These are phyloP conservation scores for Suillus sp. DNA, from an alignment of 768 basidiomycete species.

Conservation along the genomic window DNA sequence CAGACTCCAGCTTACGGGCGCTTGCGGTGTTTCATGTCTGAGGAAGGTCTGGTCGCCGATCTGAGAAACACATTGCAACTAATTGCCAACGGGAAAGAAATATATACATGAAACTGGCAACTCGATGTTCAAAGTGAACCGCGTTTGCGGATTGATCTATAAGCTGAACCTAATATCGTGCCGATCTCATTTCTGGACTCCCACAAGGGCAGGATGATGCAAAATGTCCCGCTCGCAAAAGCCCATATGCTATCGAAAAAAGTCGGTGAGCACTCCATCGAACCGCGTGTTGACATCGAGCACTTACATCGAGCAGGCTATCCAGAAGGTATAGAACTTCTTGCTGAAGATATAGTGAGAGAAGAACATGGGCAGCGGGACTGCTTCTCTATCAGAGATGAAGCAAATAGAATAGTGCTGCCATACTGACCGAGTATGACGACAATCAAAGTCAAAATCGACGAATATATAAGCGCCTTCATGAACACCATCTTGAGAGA, in stretches of 20 bases:
- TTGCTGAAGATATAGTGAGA: conserved; percentile 39
- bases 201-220: conserved; percentile 40
- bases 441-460: conserved; percentile 35
- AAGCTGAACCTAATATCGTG: conserved; percentile 23
- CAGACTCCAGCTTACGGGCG: neutral
- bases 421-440: conserved; percentile 34
- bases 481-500: conserved; percentile 34
- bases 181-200: conserved; percentile 38
- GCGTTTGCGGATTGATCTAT: conserved; percentile 7
- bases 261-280: conserved; percentile 11
- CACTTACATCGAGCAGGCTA: conserved; percentile 40
- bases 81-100: neutral
- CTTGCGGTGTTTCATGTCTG: neutral
- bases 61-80: neutral
- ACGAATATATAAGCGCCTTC: conserved; percentile 37
- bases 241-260: conserved; percentile 34
- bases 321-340: conserved; percentile 41
- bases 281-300: neutral
- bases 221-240: conserved; percentile 39
- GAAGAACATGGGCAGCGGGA: conserved; percentile 43
- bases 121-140: neutral
- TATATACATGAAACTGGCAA: neutral
- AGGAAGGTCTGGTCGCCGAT: neutral
- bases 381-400: conserved; percentile 20
- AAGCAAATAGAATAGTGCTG: neutral